phyloP scores from a whole-genome alignment of 2,329 filamentous ascomycete species.

The Botrytis elliptica region DNA sequence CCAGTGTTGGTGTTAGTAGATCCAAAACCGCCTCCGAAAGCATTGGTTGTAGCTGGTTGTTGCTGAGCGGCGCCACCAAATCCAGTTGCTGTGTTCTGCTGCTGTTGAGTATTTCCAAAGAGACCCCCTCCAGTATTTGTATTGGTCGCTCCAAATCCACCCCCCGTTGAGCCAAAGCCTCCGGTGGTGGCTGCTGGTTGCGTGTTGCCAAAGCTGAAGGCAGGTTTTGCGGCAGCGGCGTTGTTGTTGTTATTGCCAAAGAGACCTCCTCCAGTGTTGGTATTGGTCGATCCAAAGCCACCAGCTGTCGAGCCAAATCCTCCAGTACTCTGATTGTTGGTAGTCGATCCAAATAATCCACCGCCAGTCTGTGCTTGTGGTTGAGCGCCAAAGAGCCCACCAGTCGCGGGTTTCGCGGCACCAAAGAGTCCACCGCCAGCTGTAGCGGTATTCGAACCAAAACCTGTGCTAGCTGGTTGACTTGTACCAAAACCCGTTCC shows the following conservation, averaged over 20 bases:
- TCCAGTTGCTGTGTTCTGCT: conserved; percentile 35
- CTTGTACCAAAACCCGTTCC: conserved; percentile 47
- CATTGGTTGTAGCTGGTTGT: conserved; percentile 41
- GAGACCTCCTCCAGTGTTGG: conserved; percentile 33
- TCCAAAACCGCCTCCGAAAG: conserved; percentile 41
- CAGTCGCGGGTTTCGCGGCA: conserved; percentile 39
- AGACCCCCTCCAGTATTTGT: conserved; percentile 35
- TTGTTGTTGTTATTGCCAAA: conserved; percentile 39
- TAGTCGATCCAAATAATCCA: conserved; percentile 30
- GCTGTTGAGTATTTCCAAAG: conserved; percentile 41
- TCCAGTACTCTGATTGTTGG: conserved; percentile 36
- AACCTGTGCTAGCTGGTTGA: conserved; percentile 46
- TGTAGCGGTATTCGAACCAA: conserved; percentile 45
- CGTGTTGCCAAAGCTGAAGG: conserved; percentile 36
- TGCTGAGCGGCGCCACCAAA: conserved; percentile 43
- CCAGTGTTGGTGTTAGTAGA: conserved; percentile 38
- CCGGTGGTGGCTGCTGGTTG: conserved; percentile 27
- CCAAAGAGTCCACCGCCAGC: conserved; percentile 45
- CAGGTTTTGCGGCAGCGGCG: conserved; percentile 42
- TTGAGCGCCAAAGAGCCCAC: conserved; percentile 45
- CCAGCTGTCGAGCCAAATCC: conserved; percentile 42
- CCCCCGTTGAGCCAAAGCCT: conserved; percentile 34
- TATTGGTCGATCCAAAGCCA: conserved; percentile 37
- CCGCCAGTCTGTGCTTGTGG: conserved; percentile 32
- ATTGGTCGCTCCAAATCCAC: conserved; percentile 30